Evolutionary conservation across 2,329 filamentous ascomycete genomes (phyloP), one percentile per base, ranked within the genome.

Genomic region (Lachnellula hyalina): DNA sequence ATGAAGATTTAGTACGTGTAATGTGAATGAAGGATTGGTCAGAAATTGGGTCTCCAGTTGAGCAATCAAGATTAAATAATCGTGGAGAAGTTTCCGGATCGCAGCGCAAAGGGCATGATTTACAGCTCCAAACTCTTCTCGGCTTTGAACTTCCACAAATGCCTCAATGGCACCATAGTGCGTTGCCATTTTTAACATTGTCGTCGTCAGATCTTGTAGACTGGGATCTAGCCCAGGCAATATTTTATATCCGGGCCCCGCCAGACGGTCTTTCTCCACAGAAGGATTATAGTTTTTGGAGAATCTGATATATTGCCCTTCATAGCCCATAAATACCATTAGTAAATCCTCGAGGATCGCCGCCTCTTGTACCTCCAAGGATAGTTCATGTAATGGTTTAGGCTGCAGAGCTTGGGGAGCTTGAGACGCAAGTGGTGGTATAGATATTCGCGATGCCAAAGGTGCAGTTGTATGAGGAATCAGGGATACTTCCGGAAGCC

Each of bases 51-150:
- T 90, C 72, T 99, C 94, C 36, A 99, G 77, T 70, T 99, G 94
- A n/a, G 91, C 91, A 66, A 97, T 84, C 72, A 99, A 83, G 53
- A 96, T 85, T 54, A 97, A 78, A 68, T 97, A 99, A 70, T 99
- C 94, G 56, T 96, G 94, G 28, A 99, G 75, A 44, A 95, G 79
- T 68, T 90, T 95, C 57, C 94, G 84, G 65, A 99, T 90, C 7
- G 93, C 89, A n/a, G 94, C 93, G 71, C 94, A 97, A 34, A 99
- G 77, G 0, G 94, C 92, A 73, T 99, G 94, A 68, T 95, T 97
- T 58, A 99, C 93, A 19, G 89, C 86, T 9, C 94, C 94, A 71
- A 93, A 96, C 68, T 96, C 90, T 50, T 94, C 90, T 44, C 90
- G 81, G 69, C 92, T 96, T 70, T 96, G 90, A 1, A 96, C 89